Evolutionary conservation across 305 asterid species (phyloP).

Genomic region (Rubia occidens): DNA sequence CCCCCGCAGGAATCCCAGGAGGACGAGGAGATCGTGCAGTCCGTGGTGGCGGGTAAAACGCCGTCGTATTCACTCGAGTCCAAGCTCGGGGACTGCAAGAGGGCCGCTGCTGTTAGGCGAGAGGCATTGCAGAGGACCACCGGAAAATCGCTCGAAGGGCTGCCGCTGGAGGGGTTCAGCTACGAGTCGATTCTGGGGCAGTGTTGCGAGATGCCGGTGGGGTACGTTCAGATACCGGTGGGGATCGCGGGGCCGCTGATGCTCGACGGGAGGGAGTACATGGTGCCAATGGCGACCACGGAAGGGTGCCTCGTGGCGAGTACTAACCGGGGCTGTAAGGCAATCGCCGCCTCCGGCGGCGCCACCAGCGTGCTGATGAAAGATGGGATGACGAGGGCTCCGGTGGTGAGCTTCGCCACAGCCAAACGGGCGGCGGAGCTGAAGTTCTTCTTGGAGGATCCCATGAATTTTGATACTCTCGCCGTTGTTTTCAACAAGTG

Average conservation of each 20-base stretch:
- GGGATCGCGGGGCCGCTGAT: conserved; percentile 44
- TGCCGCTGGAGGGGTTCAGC: conserved; percentile 42
- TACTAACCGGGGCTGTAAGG: conserved; percentile 45
- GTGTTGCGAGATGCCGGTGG: conserved; percentile 53
- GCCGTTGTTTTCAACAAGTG: conserved; percentile 36
- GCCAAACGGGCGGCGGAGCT: conserved; percentile 42
- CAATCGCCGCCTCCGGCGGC: conserved; percentile 36
- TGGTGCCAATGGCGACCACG: conserved; percentile 46
- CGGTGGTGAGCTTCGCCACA: conserved; percentile 37
- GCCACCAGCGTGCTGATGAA: conserved; percentile 30
- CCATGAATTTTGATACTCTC: conserved; percentile 31
- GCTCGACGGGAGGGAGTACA: conserved; percentile 39
- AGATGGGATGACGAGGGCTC: conserved; percentile 53
- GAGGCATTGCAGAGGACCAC: conserved; percentile 41
- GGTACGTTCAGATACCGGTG: conserved; percentile 43
- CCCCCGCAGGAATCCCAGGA: conserved; percentile 21
- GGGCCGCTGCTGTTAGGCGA: conserved; percentile 34
- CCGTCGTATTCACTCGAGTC: conserved; percentile 39
- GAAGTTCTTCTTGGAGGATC: conserved; percentile 38
- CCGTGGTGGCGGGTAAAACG: conserved; percentile 29
- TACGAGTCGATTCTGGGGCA: conserved; percentile 43
- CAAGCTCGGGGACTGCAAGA: conserved; percentile 37
- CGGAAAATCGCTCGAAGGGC: conserved; percentile 38
- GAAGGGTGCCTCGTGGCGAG: conserved; percentile 47
- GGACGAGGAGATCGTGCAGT: conserved; percentile 32